These are phyloP conservation scores for Platismatia glauca DNA, from an alignment of 495 filamentous ascomycete genomes.

Conservation along the genomic window DNA sequence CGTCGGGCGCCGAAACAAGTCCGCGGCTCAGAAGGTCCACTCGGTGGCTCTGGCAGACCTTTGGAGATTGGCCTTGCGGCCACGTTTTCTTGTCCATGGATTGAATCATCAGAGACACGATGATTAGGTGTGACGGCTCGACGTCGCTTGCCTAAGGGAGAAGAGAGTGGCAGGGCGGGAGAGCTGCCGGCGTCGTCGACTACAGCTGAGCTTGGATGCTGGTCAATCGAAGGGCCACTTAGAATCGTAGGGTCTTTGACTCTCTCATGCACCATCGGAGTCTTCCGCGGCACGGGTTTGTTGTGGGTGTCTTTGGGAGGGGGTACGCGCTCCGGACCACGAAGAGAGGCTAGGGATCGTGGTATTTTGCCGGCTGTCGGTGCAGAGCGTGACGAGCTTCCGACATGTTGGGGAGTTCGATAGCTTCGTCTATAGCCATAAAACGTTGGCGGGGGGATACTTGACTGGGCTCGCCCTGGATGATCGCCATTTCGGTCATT, in stretches of 20 bases:
- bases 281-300: not conserved
- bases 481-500: not conserved
- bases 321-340: not conserved
- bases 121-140: not conserved
- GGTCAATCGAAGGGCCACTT: not conserved
- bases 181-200: not conserved
- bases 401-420: not conserved
- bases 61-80: no score
- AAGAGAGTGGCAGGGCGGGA: not conserved
- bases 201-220: not conserved
- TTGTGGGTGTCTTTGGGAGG: not conserved
- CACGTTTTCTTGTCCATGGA: not conserved
- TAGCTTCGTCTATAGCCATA: not conserved
- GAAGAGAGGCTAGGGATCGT: not conserved
- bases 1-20: not conserved
- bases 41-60: not conserved
- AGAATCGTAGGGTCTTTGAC: no score
- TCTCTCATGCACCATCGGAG: no score
- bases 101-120: not conserved
- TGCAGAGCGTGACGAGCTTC: not conserved
- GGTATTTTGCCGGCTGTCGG: not conserved
- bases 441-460: not conserved
- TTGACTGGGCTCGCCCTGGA: not conserved
- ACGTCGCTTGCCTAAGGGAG: no score
- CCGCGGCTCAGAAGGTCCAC: rapidly evolving